phyloP scores from a whole-genome alignment of 2,329 filamentous ascomycete species.

The Stachybotrys echinatus region DNA sequence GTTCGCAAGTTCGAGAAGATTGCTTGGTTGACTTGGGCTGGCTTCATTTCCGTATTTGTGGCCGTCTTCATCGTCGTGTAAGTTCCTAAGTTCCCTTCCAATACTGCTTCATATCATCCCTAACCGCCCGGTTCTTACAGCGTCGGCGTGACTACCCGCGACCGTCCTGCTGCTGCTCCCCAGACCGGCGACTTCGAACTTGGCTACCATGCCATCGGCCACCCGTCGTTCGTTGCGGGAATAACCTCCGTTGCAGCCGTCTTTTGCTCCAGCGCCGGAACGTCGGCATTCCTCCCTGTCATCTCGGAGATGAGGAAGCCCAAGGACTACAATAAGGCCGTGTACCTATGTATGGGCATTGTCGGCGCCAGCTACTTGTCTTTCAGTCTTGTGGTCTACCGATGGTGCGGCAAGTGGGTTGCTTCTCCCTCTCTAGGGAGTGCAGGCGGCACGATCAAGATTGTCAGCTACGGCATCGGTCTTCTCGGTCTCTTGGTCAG shows the following conservation, averaged over 20 bases:
- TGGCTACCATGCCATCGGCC: slow-evolving; percentile 43
- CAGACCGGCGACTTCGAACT: slow-evolving; percentile 48
- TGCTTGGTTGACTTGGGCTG: slow-evolving; percentile 45
- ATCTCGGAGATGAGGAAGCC: slow-evolving; percentile 47
- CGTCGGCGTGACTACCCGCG: slow-evolving; percentile 36
- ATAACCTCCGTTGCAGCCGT: slow-evolving; percentile 49
- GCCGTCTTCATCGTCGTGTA: slow-evolving; percentile 55
- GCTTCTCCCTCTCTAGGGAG: slow-evolving; percentile 20
- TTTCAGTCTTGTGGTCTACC: slow-evolving; percentile 22
- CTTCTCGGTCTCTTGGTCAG: slow-evolving; percentile 20
- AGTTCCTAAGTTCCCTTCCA: no score
- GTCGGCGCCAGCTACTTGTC: slow-evolving; percentile 19
- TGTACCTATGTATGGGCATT: slow-evolving; percentile 13
- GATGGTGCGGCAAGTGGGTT: slow-evolving; percentile 22
- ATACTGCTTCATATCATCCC: no score
- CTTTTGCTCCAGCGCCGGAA: slow-evolving; percentile 46
- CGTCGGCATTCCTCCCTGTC: slow-evolving; percentile 27
- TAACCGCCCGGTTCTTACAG: no score
- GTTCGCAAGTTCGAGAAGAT: slow-evolving; percentile 44
- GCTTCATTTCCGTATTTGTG: slow-evolving; percentile 47
- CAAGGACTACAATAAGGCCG: slow-evolving; percentile 17
- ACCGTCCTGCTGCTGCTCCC: slow-evolving; percentile 51
- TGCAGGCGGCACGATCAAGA: not conserved
- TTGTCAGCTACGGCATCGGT: not conserved
- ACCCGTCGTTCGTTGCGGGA: slow-evolving; percentile 48